Evolutionary conservation across 2,329 filamentous ascomycete genomes (phyloP).

Genomic region (Aspergillus uvarum): DNA sequence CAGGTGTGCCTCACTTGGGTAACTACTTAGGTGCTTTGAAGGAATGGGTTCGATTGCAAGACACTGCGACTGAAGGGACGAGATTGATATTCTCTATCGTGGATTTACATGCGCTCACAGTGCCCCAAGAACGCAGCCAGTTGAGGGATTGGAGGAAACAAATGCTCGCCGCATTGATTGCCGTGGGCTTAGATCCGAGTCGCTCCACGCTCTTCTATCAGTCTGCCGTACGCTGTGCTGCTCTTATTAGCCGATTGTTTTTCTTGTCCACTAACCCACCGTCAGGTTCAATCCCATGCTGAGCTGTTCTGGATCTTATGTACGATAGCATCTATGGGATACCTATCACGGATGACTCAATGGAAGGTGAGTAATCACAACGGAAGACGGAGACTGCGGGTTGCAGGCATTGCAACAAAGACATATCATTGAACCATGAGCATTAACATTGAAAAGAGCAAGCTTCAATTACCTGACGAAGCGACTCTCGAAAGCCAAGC

Average conservation of each 20-base stretch:
- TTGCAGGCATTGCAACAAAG: neutral
- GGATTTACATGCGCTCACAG: slow-evolving; percentile 89
- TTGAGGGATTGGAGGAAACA: slow-evolving; percentile 68
- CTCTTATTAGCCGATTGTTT: neutral
- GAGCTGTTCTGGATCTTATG: slow-evolving; percentile 98
- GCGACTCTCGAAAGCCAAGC: slow-evolving; percentile 57
- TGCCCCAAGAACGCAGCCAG: slow-evolving; percentile 63
- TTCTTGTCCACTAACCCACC: neutral
- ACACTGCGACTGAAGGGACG: slow-evolving; percentile 56
- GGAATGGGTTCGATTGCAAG: slow-evolving; percentile 81
- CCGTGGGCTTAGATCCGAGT: slow-evolving; percentile 78
- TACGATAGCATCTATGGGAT: slow-evolving; percentile 87
- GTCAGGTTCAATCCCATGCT: slow-evolving; percentile 70
- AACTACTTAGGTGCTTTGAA: slow-evolving; percentile 91
- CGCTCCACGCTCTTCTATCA: slow-evolving; percentile 80
- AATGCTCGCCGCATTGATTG: slow-evolving; percentile 75
- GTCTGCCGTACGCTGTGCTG: slow-evolving; percentile 58
- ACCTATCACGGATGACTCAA: slow-evolving; percentile 97
- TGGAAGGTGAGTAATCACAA: slow-evolving; percentile 71
- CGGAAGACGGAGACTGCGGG: neutral
- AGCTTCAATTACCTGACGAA: slow-evolving; percentile 64
- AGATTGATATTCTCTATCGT: slow-evolving; percentile 82
- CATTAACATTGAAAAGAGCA: slow-evolving; percentile 56
- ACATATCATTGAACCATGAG: neutral
- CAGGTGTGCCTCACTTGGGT: slow-evolving; percentile 86